Conservation (phyloP, 164 flowering plant genomes). For the Nymphaea thermarum region DNA sequence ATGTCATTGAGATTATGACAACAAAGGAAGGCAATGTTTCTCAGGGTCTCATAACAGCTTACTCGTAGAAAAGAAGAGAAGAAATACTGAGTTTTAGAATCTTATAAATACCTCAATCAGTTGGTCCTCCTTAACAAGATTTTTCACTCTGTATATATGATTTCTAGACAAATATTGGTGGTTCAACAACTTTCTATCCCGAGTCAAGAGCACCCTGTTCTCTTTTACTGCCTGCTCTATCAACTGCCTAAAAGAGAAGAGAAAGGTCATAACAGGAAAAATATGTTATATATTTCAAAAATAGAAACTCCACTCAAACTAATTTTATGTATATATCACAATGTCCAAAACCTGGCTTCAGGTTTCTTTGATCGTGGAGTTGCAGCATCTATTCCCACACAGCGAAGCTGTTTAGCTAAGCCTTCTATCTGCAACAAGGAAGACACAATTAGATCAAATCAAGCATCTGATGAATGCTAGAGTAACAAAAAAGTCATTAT, state of each 20-base stretch:
- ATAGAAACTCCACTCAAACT: too few species aligned
- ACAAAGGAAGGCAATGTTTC: not conserved
- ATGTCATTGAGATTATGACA: not conserved
- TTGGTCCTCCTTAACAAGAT: constrained; percentile 84
- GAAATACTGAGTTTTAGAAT: not conserved
- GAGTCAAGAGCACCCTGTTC: constrained; percentile 79
- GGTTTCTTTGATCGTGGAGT: constrained; percentile 62
- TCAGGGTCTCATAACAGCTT: too few species aligned
- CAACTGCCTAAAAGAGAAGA: constrained; percentile 36
- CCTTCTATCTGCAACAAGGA: constrained; percentile 56
- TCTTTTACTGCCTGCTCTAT: constrained; percentile 73
- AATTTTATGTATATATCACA: not conserved
- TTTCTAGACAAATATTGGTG: constrained; percentile 56
- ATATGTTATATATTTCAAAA: too few species aligned
- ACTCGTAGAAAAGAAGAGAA: too few species aligned
- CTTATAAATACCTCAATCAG: constrained; percentile 59
- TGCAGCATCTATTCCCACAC: constrained; percentile 96
- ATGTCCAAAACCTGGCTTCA: constrained; percentile 46
- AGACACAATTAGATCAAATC: not conserved
- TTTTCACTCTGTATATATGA: constrained; percentile 76
- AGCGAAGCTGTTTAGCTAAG: constrained; percentile 79
- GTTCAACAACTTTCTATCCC: constrained; percentile 76
- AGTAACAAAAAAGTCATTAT: too few species aligned
- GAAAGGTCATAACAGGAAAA: not conserved
- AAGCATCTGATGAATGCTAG: not conserved